A percentile compares a stretch with the other conserved stretches of the same genome.
Conservation (phyloP, 176 grass and related monocot species). For the Sorghum bicolor region DNA sequence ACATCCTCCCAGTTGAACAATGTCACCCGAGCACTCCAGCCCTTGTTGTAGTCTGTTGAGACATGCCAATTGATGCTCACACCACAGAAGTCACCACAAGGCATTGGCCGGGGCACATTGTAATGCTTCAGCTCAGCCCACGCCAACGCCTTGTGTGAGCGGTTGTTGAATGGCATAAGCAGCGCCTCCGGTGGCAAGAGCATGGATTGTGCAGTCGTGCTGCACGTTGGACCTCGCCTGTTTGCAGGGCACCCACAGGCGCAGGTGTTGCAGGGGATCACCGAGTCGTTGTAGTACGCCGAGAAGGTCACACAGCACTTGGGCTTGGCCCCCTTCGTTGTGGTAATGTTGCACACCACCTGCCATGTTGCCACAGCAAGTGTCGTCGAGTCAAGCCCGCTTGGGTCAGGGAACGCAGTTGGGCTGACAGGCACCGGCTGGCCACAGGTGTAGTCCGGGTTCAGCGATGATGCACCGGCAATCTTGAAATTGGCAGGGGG, state of each 20-base stretch:
- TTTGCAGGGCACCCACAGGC: conserved; percentile 70
- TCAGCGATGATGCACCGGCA: conserved; percentile 54
- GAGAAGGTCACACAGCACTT: conserved; percentile 98
- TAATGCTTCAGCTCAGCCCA: conserved; percentile 90
- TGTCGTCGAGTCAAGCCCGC: conserved; percentile 60
- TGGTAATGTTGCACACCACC: conserved; percentile 78
- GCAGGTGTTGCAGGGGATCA: conserved; percentile 86
- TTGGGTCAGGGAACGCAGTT: conserved; percentile 61
- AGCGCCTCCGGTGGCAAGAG: conserved; percentile 73
- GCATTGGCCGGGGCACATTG: conserved; percentile 56
- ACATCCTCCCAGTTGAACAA: conserved; percentile 90
- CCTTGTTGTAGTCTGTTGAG: conserved; percentile 72
- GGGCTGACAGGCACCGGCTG: conserved; percentile 60
- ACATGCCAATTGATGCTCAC: conserved; percentile 97
- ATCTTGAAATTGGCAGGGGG: conserved; percentile 80
- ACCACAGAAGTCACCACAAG: conserved; percentile 78
- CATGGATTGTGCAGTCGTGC: conserved; percentile 62
- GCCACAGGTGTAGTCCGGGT: conserved; percentile 71
- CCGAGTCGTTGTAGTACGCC: conserved; percentile 82
- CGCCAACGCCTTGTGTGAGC: conserved; percentile 58
- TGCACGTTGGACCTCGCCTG: conserved; percentile 55
- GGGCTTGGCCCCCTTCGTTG: conserved; percentile 44
- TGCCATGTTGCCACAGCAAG: conserved; percentile 62
- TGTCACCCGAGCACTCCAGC: conserved; percentile 85
- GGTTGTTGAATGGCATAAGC: conserved; percentile 82